These are phyloP conservation scores for Grosmannia huntii DNA, from an alignment of 2,329 filamentous ascomycete genomes.

Conservation along the genomic window DNA sequence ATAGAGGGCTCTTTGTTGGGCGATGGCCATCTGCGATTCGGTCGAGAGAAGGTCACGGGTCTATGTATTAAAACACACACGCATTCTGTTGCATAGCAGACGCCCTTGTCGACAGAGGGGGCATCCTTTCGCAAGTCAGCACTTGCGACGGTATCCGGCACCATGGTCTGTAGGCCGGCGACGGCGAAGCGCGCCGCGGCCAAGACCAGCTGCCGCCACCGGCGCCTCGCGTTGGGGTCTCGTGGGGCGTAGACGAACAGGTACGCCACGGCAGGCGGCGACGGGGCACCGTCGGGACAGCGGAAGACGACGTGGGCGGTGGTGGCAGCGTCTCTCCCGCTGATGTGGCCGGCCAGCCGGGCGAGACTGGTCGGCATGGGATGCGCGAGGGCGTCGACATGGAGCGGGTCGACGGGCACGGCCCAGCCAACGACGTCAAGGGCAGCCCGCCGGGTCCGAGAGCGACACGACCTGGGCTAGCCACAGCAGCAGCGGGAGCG, in stretches of 20 bases:
- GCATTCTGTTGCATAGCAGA: background rate
- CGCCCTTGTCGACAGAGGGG: background rate
- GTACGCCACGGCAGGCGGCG: slow-evolving; percentile 23
- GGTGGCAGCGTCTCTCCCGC: background rate
- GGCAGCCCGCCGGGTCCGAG: slow-evolving; percentile 31
- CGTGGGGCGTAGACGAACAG: slow-evolving; percentile 28
- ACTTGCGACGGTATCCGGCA: background rate
- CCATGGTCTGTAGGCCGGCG: background rate
- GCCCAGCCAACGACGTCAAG: slow-evolving; percentile 28
- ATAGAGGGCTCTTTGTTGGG: background rate
- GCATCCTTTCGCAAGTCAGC: too few species aligned
- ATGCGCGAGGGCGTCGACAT: background rate
- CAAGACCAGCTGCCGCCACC: slow-evolving; percentile 16
- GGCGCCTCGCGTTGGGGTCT: slow-evolving; percentile 20
- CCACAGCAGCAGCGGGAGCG: too few species aligned
- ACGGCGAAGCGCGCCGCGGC: slow-evolving; percentile 9
- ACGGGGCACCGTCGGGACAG: slow-evolving; percentile 24
- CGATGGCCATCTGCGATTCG: background rate
- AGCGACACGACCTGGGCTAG: too few species aligned
- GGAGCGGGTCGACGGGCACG: slow-evolving; percentile 12
- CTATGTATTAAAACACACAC: background rate
- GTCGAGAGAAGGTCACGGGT: background rate
- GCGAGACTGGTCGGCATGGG: background rate
- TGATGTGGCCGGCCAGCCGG: background rate
- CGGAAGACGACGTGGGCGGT: slow-evolving; percentile 23